Evolutionary conservation across 2,329 filamentous ascomycete genomes (phyloP).

Genomic region (Aphanocladium album): DNA sequence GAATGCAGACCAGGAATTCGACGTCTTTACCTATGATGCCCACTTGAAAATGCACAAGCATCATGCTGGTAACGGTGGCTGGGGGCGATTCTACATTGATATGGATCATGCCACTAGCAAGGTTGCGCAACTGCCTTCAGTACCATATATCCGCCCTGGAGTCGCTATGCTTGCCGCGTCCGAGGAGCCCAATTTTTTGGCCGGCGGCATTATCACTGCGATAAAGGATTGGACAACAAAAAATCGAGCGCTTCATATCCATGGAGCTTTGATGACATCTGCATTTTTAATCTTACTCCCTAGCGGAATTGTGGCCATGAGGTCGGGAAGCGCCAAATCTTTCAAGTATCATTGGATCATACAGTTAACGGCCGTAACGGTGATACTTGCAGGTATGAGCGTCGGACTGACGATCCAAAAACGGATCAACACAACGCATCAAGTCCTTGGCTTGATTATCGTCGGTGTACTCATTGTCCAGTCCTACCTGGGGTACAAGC

Average conservation of each 20-base stretch:
- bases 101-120: slow-evolving; percentile 17
- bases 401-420: neutral
- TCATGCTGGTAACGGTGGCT: slow-evolving; percentile 14
- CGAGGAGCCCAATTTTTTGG: slow-evolving; percentile 7
- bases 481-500: slow-evolving; percentile 16
- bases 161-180: slow-evolving; percentile 13
- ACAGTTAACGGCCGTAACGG: slow-evolving; percentile 7
- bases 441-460: slow-evolving; percentile 15
- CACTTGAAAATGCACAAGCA: slow-evolving; percentile 15
- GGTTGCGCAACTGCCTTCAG: slow-evolving; percentile 6
- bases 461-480: slow-evolving; percentile 12
- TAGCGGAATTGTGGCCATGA: slow-evolving; percentile 16
- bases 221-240: slow-evolving; percentile 1
- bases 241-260: slow-evolving; percentile 9
- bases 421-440: slow-evolving; percentile 11
- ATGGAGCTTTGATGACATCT: slow-evolving; percentile 17
- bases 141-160: slow-evolving; percentile 10
- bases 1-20: slow-evolving; percentile 20
- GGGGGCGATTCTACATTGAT: slow-evolving; percentile 18
- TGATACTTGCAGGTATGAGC: neutral
- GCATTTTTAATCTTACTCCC: slow-evolving; percentile 18
- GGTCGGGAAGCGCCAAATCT: slow-evolving; percentile 14
- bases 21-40: slow-evolving; percentile 14
- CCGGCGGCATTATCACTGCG: neutral
- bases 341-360: slow-evolving; percentile 20